Percentiles rank a stretch among this genome's conserved stretches.
Evolutionary conservation across 2,329 filamentous ascomycete species (phyloP).

Genomic region (Pseudogymnoascus sp.): DNA sequence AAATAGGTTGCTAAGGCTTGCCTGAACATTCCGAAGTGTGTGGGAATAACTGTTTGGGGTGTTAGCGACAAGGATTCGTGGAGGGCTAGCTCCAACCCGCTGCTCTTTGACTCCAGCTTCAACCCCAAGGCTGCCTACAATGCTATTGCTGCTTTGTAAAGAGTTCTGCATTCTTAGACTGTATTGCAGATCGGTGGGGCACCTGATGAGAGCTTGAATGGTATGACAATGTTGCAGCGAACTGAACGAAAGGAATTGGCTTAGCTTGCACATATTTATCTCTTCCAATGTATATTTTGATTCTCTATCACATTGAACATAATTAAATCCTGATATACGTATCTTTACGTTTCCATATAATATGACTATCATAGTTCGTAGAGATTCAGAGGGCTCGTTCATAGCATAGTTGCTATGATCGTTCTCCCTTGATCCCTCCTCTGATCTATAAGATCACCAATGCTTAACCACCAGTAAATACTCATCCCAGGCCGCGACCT

Average conservation of each 20-base stretch:
- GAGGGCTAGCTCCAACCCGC: constrained; percentile 42
- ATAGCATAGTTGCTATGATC: not conserved
- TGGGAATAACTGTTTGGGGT: constrained; percentile 32
- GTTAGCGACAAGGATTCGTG: constrained; percentile 49
- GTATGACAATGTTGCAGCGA: not conserved
- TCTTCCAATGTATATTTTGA: constrained; percentile 8
- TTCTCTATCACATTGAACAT: not conserved
- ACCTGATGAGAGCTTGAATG: not conserved
- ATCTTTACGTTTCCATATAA: not conserved
- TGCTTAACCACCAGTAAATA: constrained; percentile 62
- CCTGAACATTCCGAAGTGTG: constrained; percentile 28
- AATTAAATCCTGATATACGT: not conserved
- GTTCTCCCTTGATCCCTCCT: not conserved
- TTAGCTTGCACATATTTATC: constrained; percentile 5
- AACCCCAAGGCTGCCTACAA: constrained; percentile 46
- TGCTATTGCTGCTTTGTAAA: constrained; percentile 24
- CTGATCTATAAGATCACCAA: constrained; percentile 45
- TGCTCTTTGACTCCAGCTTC: constrained; percentile 49
- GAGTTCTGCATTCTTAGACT: not conserved
- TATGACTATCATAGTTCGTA: not conserved
- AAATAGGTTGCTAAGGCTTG: constrained; percentile 27
- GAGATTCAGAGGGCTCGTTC: not conserved
- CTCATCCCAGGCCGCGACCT: constrained; percentile 60
- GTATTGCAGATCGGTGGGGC: not conserved
- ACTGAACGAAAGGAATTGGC: too few relatives aligned